These are phyloP conservation scores for Emericellopsis cladophorae DNA, from an alignment of 2,329 filamentous ascomycete species.

Conservation along the genomic window DNA sequence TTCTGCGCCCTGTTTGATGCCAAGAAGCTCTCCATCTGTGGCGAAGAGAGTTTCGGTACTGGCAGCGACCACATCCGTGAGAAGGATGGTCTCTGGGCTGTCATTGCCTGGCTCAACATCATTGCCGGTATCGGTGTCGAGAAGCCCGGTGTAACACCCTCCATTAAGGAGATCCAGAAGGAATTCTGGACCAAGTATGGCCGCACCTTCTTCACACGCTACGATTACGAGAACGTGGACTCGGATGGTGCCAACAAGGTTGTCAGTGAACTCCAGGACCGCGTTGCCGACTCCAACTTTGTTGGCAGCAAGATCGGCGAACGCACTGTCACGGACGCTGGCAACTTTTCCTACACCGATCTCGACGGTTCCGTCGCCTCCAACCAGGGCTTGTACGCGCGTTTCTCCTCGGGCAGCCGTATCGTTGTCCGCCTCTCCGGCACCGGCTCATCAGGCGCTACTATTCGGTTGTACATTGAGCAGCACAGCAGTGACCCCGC, in stretches of 20 bases:
- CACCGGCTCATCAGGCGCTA: conserved; percentile 88
- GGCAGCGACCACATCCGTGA: conserved; percentile 98
- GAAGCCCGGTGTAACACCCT: conserved; percentile 67
- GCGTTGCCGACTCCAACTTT: conserved; percentile 64
- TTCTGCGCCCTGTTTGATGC: conserved; percentile 94
- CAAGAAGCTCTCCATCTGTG: conserved; percentile 94
- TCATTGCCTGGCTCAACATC: conserved; percentile 97
- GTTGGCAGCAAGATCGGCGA: conserved; percentile 70
- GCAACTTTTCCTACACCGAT: conserved; percentile 97
- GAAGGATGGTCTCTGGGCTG: conserved; percentile 96
- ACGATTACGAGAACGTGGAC: conserved; percentile 95
- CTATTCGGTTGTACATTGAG: conserved; percentile 94
- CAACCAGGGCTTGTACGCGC: conserved; percentile 91
- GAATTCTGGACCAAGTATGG: conserved; percentile 97
- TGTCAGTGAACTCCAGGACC: conserved; percentile 63
- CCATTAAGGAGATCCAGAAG: conserved; percentile 90
- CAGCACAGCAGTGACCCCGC: conserved; percentile 76
- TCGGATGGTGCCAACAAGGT: conserved; percentile 85
- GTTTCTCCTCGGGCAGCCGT: conserved; percentile 88
- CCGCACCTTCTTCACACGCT: conserved; percentile 96
- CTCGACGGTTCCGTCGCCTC: conserved; percentile 93
- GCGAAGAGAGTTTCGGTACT: conserved; percentile 96
- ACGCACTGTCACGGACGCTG: conserved; percentile 77
- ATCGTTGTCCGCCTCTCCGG: conserved; percentile 92
- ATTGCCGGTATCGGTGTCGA: conserved; percentile 85